Percentiles rank a stretch among this genome's conserved stretches.
phyloP scores from a whole-genome alignment of 768 basidiomycete species.

The Cystofilobasidium bisporidii region DNA sequence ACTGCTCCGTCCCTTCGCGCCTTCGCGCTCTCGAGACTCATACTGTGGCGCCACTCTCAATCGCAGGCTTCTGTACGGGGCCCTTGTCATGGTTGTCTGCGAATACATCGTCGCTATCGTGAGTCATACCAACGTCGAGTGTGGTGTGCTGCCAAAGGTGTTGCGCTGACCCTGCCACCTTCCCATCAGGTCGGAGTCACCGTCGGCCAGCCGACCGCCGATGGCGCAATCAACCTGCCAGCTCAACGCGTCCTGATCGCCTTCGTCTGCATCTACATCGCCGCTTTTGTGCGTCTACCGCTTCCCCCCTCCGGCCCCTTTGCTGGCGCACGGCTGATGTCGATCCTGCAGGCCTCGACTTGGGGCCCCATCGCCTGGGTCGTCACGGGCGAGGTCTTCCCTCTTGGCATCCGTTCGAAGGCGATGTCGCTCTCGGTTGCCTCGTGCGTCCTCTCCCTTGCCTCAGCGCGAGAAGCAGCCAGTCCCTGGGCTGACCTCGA shows the following conservation, averaged over 20 bases:
- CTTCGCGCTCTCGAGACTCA: too few relatives aligned
- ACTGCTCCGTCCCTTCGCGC: too few relatives aligned
- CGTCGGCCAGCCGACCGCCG: constrained; percentile 29
- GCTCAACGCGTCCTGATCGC: constrained; percentile 59
- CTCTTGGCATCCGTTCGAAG: constrained; percentile 68
- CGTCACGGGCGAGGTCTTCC: constrained; percentile 59
- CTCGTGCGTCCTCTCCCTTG: too few relatives aligned
- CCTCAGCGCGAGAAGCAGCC: too few relatives aligned
- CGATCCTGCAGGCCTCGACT: constrained; percentile 9
- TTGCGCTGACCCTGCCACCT: too few relatives aligned
- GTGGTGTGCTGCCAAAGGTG: too few relatives aligned
- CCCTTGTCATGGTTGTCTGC: constrained; percentile 71
- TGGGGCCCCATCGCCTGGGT: constrained; percentile 43
- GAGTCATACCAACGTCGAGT: too few relatives aligned
- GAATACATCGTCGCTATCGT: constrained; percentile 55
- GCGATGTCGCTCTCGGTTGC: constrained; percentile 65
- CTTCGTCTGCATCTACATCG: constrained; percentile 31
- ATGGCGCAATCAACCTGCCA: constrained; percentile 43
- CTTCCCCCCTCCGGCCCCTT: too few relatives aligned
- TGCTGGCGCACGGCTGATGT: too few relatives aligned
- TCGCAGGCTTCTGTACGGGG: constrained; percentile 56
- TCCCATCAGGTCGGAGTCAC: constrained; percentile 4
- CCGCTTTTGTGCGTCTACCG: constrained; percentile 4
- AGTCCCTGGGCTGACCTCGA: too few relatives aligned
- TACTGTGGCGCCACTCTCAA: too few relatives aligned